Evolutionary conservation across 306 rosid genomes (phyloP), one percentile per base, ranked within the genome.

Genomic region (Malus fusca): DNA sequence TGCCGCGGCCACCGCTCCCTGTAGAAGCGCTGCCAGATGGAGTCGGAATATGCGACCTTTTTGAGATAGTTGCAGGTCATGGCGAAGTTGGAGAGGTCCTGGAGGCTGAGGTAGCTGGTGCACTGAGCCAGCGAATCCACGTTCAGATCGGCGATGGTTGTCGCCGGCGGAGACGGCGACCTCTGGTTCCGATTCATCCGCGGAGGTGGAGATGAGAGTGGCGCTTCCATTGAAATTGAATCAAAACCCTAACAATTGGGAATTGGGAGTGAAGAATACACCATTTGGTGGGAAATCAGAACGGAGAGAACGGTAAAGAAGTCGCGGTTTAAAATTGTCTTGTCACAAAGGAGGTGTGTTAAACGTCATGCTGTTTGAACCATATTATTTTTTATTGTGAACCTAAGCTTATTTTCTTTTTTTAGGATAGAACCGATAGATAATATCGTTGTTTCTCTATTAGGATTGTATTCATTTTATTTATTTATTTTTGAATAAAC

Each of bases 31-130:
- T 62, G 88, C 96, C 96, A 93, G 59, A 93, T 78, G 66, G 89
- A 81, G 81, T 93, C 93, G 71, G 98, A 89, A 72, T 86, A 90
- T 5, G 96, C 85, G 75, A 82, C 87, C 62, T 76, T 84, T 58
- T 84, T 87, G 87, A 93, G 81, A 62, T 75, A 80, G 74, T 78
- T 85, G 88, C 92, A 90, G 75, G 88, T 84, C 84, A 82, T 85
- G 71, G 96, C 90, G 75, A 92, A 22, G 68, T 85, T 87, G 83
- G 89, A 90, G 75, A 93, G 74, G 71, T 90, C 98, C 52, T 69
- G 89, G 79, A 84, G 82, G 68, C 44, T 78, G 11, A 93, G 87
- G 78, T 56, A 80, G 55, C 53, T 26, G 46, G 89, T 84, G 82
- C 96, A 87, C 75, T 83, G 87, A 76, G 82, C 88, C 40, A 93